A percentile compares a stretch with the other conserved stretches of the same genome.
phyloP scores from a whole-genome alignment of 257 asterid genomes.

The Osmanthus fragrans region DNA sequence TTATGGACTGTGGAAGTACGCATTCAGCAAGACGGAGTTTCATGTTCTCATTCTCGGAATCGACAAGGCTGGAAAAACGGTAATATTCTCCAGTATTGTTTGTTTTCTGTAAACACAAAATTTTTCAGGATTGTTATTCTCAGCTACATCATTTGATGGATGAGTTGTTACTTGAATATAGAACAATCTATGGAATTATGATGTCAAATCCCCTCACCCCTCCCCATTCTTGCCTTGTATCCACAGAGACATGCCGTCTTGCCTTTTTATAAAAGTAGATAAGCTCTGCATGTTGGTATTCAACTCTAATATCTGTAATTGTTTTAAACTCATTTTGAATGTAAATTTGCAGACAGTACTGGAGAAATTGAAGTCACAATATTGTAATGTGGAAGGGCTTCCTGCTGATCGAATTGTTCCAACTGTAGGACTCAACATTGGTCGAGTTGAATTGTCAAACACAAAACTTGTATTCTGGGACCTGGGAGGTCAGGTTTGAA shows the following conservation, averaged over 20 bases:
- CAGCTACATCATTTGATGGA: constrained; percentile 8
- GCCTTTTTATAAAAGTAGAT: background rate
- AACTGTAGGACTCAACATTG: constrained; percentile 92
- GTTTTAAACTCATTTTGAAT: constrained; percentile 28
- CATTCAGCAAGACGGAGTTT: constrained; percentile 84
- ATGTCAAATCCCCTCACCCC: background rate
- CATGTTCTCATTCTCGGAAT: constrained; percentile 95
- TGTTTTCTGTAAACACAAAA: background rate
- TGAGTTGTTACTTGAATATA: constrained; percentile 13
- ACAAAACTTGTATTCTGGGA: constrained; percentile 92
- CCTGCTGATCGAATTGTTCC: constrained; percentile 95
- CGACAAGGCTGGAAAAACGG: constrained; percentile 95
- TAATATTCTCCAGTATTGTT: constrained; percentile 34
- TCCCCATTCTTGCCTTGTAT: background rate
- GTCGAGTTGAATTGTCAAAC: constrained; percentile 75
- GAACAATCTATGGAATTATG: constrained; percentile 1
- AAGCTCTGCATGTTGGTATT: background rate
- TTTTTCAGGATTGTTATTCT: background rate
- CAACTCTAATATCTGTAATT: background rate
- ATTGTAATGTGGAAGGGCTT: constrained; percentile 80
- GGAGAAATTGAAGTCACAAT: constrained; percentile 84
- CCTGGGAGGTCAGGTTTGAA: constrained; percentile 96
- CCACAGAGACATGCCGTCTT: background rate
- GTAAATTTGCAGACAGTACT: constrained; percentile 61
- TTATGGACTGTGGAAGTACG: constrained; percentile 80